These are phyloP conservation scores for Camelina hispida DNA, from an alignment of 345 rosid species.

Conservation along the genomic window DNA sequence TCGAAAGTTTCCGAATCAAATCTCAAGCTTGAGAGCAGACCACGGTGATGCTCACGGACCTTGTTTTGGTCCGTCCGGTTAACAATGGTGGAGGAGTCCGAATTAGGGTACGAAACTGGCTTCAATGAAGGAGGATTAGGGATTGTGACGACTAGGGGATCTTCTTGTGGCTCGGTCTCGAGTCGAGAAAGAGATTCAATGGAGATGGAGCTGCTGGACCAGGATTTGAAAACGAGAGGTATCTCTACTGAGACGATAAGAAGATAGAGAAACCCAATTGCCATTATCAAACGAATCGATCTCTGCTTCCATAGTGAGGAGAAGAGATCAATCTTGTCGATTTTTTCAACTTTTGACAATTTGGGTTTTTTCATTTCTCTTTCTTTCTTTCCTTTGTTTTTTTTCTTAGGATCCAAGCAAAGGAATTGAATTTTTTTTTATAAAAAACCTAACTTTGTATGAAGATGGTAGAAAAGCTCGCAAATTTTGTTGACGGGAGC, in stretches of 20 bases:
- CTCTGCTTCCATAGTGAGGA: constrained; percentile 62
- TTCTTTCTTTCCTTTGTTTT: constrained; percentile 48
- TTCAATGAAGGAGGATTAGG: constrained; percentile 66
- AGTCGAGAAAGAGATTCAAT: constrained; percentile 55
- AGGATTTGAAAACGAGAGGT: constrained; percentile 73
- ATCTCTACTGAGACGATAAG: constrained; percentile 73
- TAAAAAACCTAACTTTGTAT: background rate
- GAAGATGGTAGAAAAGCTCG: background rate
- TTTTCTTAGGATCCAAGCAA: constrained; percentile 45
- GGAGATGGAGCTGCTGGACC: constrained; percentile 51
- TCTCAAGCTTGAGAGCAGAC: constrained; percentile 62
- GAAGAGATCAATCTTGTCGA: constrained; percentile 52
- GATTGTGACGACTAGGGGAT: constrained; percentile 48
- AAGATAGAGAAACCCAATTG: constrained; percentile 59
- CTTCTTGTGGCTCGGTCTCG: constrained; percentile 52
- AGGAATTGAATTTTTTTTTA: background rate
- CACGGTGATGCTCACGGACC: constrained; percentile 25
- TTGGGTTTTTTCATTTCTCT: constrained; percentile 64
- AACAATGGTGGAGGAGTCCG: constrained; percentile 19
- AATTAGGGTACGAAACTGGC: constrained; percentile 49
- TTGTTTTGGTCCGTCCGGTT: constrained; percentile 41
- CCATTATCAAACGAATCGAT: constrained; percentile 70
- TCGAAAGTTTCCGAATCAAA: constrained; percentile 64
- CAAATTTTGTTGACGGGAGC: constrained; percentile 4
- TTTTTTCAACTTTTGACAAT: constrained; percentile 48